These are phyloP conservation scores for Coemansia sp. DNA, from an alignment of 192 early-diverging fungal genomes.

Conservation along the genomic window DNA sequence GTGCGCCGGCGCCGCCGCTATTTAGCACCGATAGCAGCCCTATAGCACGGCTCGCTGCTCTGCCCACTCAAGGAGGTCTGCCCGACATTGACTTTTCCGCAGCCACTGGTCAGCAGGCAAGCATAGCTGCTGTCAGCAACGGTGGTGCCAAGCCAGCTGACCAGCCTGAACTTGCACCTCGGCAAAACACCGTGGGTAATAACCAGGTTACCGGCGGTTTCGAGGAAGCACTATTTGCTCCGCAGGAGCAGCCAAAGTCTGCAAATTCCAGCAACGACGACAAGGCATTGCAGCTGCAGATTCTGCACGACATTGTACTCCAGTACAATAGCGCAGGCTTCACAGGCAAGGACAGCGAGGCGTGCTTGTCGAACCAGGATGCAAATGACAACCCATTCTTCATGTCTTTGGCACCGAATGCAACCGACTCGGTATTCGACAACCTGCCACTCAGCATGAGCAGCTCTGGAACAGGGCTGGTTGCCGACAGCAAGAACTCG, in stretches of 20 bases:
- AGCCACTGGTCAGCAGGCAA: neutral
- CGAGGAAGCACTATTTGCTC: neutral
- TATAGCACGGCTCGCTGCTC: neutral
- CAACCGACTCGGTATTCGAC: neutral
- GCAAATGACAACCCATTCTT: slow-evolving; percentile 1
- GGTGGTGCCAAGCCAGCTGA: neutral
- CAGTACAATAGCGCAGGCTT: slow-evolving; percentile 25
- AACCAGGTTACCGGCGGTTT: neutral
- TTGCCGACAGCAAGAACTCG: neutral
- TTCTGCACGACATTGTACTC: slow-evolving; percentile 31
- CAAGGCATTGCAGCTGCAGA: slow-evolving; percentile 16
- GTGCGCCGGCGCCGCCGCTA: neutral
- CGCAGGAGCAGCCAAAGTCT: neutral
- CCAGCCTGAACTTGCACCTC: neutral
- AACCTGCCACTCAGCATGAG: neutral
- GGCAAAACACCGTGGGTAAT: neutral
- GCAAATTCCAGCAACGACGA: neutral
- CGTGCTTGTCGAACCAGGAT: neutral
- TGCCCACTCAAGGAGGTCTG: neutral
- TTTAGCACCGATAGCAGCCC: neutral
- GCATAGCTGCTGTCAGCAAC: neutral
- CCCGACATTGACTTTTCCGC: neutral
- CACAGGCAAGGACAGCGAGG: neutral
- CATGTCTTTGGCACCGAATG: neutral
- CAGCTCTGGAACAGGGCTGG: neutral